A percentile compares a stretch with the other conserved stretches of the same genome.
Evolutionary conservation across 257 asterid species (phyloP).

Genomic region (Solanum tarapatanum): DNA sequence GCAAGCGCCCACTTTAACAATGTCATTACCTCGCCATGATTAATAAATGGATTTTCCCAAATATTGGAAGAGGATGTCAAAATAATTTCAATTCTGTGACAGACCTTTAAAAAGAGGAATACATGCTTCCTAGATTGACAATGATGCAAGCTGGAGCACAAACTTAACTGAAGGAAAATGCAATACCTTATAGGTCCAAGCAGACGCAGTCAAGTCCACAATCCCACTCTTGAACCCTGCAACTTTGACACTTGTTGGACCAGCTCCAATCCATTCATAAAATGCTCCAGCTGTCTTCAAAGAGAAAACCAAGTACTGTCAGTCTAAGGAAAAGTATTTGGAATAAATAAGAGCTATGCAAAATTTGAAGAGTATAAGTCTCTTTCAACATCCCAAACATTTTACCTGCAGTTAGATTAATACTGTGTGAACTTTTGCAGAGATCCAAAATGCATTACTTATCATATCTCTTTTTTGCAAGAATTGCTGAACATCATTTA

Average conservation of each 20-base stretch:
- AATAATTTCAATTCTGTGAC: neutral
- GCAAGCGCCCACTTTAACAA: neutral
- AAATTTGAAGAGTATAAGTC: neutral
- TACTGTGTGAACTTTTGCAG: neutral
- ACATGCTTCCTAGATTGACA: neutral
- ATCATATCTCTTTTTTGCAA: neutral
- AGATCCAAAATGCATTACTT: neutral
- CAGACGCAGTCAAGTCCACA: constrained; percentile 46
- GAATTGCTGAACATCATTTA: neutral
- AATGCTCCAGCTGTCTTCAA: constrained; percentile 79
- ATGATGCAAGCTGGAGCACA: neutral
- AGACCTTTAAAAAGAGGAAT: neutral
- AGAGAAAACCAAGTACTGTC: neutral
- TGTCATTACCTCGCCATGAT: neutral
- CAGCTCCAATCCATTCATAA: constrained; percentile 85
- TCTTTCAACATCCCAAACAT: neutral
- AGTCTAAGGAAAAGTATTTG: neutral
- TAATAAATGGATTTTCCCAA: neutral
- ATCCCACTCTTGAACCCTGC: constrained; percentile 55
- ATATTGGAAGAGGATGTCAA: neutral
- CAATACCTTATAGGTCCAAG: constrained; percentile 70
- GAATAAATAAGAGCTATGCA: neutral
- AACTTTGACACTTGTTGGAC: constrained; percentile 65
- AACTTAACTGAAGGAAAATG: neutral
- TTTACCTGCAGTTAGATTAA: neutral